Evolutionary conservation across 1,284 basidiomycete species (phyloP).

Genomic region (Ceratobasidium sp.): DNA sequence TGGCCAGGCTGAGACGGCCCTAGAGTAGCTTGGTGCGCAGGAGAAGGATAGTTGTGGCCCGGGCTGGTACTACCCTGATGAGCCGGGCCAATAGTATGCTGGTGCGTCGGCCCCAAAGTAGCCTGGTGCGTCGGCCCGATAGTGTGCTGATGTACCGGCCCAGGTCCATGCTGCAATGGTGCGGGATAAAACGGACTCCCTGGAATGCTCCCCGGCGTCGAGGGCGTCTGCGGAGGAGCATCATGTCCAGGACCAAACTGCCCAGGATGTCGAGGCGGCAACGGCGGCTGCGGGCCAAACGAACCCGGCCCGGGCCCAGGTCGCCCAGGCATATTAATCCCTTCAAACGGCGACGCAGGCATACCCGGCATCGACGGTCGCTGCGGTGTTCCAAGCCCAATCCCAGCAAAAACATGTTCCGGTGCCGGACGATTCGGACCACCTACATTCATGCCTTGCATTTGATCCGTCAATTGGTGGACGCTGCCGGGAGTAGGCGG

Average conservation of each 20-base stretch:
- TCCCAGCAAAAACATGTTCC: slow-evolving; percentile 35
- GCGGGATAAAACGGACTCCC: slow-evolving; percentile 33
- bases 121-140: neutral
- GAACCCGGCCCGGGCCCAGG: neutral
- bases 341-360: slow-evolving; percentile 29
- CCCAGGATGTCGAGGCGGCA: too few relatives aligned
- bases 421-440: slow-evolving; percentile 26
- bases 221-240: slow-evolving; percentile 4
- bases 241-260: slow-evolving; percentile 4
- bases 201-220: slow-evolving; percentile 19
- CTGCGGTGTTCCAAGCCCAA: neutral
- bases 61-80: slow-evolving; percentile 6
- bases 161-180: slow-evolving; percentile 32
- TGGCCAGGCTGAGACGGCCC: slow-evolving; percentile 18
- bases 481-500: neutral
- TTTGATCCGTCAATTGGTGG: slow-evolving; percentile 21
- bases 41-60: slow-evolving; percentile 3
- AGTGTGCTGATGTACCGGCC: neutral
- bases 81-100: neutral
- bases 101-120: slow-evolving; percentile 4
- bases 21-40: slow-evolving; percentile 1
- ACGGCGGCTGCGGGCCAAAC: too few relatives aligned
- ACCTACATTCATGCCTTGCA: slow-evolving; percentile 32
- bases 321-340: slow-evolving; percentile 9
- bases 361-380: slow-evolving; percentile 13